These are phyloP conservation scores for Epichloe sp. DNA, from an alignment of 2,329 filamentous ascomycete genomes.

Conservation along the genomic window DNA sequence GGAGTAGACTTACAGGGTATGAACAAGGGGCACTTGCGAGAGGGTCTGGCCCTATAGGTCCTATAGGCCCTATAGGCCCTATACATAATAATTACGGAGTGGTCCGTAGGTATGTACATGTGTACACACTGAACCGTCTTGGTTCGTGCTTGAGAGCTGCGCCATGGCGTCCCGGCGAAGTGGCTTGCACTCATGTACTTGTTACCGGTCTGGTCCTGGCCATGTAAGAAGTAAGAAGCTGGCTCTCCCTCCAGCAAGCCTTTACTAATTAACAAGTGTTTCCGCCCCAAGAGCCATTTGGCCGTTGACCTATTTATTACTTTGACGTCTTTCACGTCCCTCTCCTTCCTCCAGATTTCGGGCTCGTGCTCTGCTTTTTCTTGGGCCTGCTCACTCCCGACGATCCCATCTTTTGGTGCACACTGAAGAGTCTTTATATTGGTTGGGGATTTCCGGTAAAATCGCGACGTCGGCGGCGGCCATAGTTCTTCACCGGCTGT, in stretches of 20 bases:
- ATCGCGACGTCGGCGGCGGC: background rate
- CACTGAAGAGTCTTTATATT: background rate
- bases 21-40: background rate
- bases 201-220: constrained; percentile 1
- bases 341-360: background rate
- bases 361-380: background rate
- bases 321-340: background rate
- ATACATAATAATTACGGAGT: no score
- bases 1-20: background rate
- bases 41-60: background rate
- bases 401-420: background rate
- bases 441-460: background rate
- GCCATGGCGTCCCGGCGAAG: background rate
- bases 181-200: constrained; percentile 1
- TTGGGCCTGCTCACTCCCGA: background rate
- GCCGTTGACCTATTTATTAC: background rate
- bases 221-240: background rate
- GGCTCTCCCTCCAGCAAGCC: background rate
- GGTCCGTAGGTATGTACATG: no score
- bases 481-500: background rate
- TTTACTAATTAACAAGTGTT: background rate
- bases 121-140: background rate
- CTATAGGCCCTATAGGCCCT: no score
- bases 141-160: background rate
- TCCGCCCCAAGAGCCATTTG: background rate